Evolutionary conservation across 202 grass and related monocot species (phyloP).

Genomic region (Digitaria exilis): DNA sequence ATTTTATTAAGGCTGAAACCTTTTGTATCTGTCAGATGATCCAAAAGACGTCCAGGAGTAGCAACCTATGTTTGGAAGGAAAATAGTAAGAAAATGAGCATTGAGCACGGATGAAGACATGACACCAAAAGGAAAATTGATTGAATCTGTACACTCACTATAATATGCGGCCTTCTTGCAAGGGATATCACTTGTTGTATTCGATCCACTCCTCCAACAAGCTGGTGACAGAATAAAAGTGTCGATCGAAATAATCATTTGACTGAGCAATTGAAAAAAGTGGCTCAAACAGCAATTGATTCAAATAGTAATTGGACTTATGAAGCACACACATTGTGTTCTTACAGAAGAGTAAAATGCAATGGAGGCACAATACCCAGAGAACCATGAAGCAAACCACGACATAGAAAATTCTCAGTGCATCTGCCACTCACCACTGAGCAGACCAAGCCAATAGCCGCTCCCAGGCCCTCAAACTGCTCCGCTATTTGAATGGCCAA

Average conservation of each 20-base stretch:
- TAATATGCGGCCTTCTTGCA: slow-evolving; percentile 74
- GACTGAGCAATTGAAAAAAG: not conserved
- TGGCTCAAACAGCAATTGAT: too few relatives aligned
- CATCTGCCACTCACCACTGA: slow-evolving; percentile 44
- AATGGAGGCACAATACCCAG: too few relatives aligned
- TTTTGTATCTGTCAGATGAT: slow-evolving; percentile 94
- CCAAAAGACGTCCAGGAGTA: slow-evolving; percentile 76
- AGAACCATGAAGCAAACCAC: not conserved
- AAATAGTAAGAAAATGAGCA: not conserved
- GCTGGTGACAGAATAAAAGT: slow-evolving; percentile 42
- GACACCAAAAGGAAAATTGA: not conserved
- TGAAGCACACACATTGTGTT: too few relatives aligned
- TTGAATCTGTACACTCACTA: slow-evolving; percentile 51
- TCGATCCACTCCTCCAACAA: slow-evolving; percentile 91
- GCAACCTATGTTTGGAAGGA: slow-evolving; percentile 58
- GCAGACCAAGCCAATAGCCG: slow-evolving; percentile 50
- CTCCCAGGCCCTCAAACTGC: slow-evolving; percentile 79
- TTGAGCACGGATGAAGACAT: not conserved
- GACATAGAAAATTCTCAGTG: not conserved
- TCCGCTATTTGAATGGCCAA: slow-evolving; percentile 11
- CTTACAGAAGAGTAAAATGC: too few relatives aligned
- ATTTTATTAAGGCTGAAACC: slow-evolving; percentile 86
- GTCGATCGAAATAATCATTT: not conserved
- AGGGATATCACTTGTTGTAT: slow-evolving; percentile 72
- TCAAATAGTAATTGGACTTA: too few relatives aligned